Evolutionary conservation across 2,329 filamentous ascomycete genomes (phyloP).

Genomic region (Aureobasidium sp.): DNA sequence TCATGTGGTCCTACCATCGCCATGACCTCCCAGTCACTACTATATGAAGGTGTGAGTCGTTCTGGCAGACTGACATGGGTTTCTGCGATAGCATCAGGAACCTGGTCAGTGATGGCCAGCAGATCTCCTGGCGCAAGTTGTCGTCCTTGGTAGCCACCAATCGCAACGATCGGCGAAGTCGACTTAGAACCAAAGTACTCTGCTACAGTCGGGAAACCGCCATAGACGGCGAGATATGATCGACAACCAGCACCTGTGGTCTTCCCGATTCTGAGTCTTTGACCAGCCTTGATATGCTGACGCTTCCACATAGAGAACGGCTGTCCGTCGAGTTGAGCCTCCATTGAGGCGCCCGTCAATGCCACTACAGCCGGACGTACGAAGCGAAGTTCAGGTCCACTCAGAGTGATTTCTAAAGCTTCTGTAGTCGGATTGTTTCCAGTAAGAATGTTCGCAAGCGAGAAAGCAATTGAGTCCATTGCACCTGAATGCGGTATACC

Average conservation of each 20-base stretch:
- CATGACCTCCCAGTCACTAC: conserved; percentile 46
- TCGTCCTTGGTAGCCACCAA: conserved; percentile 55
- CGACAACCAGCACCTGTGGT: conserved; percentile 48
- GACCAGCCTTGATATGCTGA: conserved; percentile 44
- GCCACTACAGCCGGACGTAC: conserved; percentile 48
- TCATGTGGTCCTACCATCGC: conserved; percentile 53
- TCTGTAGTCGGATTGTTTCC: conserved; percentile 48
- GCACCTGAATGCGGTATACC: conserved; percentile 55
- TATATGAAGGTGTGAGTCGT: conserved; percentile 43
- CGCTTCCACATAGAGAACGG: conserved; percentile 50
- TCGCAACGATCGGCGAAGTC: conserved; percentile 50
- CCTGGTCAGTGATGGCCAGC: conserved; percentile 38
- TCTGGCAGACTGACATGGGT: conserved; percentile 36
- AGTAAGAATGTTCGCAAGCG: conserved; percentile 53
- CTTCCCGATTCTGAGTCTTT: conserved; percentile 50
- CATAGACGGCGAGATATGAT: conserved; percentile 52
- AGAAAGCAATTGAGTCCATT: conserved; percentile 54
- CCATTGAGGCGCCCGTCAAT: conserved; percentile 50
- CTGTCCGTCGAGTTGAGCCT: conserved; percentile 45
- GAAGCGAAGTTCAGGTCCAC: conserved; percentile 53
- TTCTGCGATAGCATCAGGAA: conserved; percentile 29
- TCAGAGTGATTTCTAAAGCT: conserved; percentile 54
- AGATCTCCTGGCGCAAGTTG: conserved; percentile 49
- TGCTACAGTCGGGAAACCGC: conserved; percentile 48
- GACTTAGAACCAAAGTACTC: conserved; percentile 54